Base-by-base conservation (phyloP, 352 stramenopile species). In the Stramenopiles sp. region DNA sequence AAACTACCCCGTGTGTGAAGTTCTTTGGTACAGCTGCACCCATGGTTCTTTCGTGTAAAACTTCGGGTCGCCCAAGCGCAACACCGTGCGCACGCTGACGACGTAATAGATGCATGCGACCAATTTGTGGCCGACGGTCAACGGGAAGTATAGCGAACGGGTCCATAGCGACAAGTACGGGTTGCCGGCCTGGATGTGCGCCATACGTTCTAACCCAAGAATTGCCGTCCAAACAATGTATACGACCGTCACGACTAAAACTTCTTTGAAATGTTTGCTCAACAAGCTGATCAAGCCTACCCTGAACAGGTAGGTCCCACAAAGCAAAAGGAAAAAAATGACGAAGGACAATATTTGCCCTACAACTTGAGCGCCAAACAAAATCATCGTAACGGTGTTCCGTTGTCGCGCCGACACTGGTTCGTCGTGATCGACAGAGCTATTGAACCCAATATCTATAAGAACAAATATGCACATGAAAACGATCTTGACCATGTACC, bases 281-380 rank as follows among this genome's bases (percentile, higher is more conserved):
- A 78, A 30, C 4, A 77, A 32, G 2, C 73, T 68, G 25, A 78
- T 34, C 2, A 78, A 32, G 3, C 76, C 76, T 30, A 78, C 76
- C n/a, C 73, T 30, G 74, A 78, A 78, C 1, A 78, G 43, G 43
- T 77, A 78, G 1, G 76, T 78, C 6, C 73, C 76, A 3, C 76
- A 37, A 68, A 78, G 74, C 71, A 78, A 74, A 48, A 78, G n/a
- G 30, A 78, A 77, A 74, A 78, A 76, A 68, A 74, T 43, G 6
- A 78, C 69, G 74, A 78, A 78, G n/a, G 74, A 75, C 49, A 35
- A 36, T 30, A 77, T 77, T 76, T 78, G 76, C 34, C 75, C 12
- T 12, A 78, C 76, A 6, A 78, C 49, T 32, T 78, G 76, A 34
- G 77, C 34, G 18, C 76, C 76, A 33, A 78, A 78, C 25, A 78